Evolutionary conservation across 73 alveolate genomes (phyloP), one percentile per base, ranked within the genome.

Genomic region (Paramecium tetraurelia): DNA sequence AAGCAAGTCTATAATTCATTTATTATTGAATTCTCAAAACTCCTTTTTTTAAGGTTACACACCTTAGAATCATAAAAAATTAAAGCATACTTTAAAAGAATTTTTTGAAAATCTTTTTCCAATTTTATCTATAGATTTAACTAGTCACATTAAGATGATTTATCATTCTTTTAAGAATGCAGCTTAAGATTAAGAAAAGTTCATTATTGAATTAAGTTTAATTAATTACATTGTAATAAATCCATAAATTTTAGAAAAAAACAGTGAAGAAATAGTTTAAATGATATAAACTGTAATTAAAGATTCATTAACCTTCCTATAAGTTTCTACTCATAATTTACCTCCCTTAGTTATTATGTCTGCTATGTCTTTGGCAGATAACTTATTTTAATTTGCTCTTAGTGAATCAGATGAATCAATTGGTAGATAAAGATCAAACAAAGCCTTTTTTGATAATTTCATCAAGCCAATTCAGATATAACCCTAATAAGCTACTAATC

Each of bases 91-190:
- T 16, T 35, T 75, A 40, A 75, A 75, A 40, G 87, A 75, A 21
- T 75, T 75, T 40, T 75, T 75, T 75, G 87, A 75, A 21, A 33
- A 40, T 21, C 59, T 75, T 3, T 75, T 75, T 40, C 87, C 87
- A 6, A 75, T 75, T 31, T 36, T 75, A 35, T 12, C 41, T 18
- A 20, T 75, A 10, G 87, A 75, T 75, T 36, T 75, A 33, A 6
- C 48, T 20, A 33, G 29, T 75, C 59, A 36, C 21, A 36, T 75
- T 0, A 75, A 75, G 3, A 36, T 36, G 40, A 40, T 75, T 5
- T 44, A 75, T n/a, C 36, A 75, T 75, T 33, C 87, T 14, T 75
- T 75, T 75, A 21, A 75, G 18, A 33, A 21, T 36, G 58, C 58
- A 14, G 35, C 41, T 1, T 40, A 33, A 75, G 87, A 75, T 36